These are phyloP conservation scores for Vaccinium corymbosum DNA, from an alignment of 148 eudicot species.

Conservation along the genomic window DNA sequence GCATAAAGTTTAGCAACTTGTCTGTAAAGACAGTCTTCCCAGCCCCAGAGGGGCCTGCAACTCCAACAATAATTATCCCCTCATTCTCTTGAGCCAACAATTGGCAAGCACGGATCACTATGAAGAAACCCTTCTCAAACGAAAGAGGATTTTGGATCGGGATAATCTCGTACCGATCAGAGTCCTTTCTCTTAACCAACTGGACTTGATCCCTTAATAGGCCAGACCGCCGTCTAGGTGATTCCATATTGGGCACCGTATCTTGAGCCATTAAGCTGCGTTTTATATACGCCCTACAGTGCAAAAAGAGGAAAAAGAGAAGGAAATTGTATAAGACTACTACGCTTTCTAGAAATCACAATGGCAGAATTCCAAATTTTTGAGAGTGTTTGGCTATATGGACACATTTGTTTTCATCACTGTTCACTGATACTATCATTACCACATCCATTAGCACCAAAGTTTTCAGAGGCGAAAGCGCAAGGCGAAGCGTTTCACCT, in stretches of 20 bases:
- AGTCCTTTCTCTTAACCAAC: conserved; percentile 58
- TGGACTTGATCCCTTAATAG: conserved; percentile 81
- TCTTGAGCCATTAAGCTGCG: conserved; percentile 43
- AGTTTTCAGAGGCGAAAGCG: not conserved
- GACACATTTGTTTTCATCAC: not conserved
- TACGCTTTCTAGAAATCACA: not conserved
- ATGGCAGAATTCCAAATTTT: not conserved
- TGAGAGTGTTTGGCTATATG: not conserved
- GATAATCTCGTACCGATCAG: conserved; percentile 62
- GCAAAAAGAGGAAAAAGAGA: not conserved
- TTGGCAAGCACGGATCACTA: conserved; percentile 79
- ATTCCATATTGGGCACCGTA: conserved; percentile 36
- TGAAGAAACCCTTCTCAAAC: conserved; percentile 84
- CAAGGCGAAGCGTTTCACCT: no score
- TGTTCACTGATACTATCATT: not conserved
- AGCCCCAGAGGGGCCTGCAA: conserved; percentile 91
- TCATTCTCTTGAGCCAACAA: conserved; percentile 73
- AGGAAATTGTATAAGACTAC: not conserved
- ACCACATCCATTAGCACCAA: not conserved
- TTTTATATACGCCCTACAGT: not conserved
- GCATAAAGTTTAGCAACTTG: conserved; percentile 70
- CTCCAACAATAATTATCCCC: conserved; percentile 75
- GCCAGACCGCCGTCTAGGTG: conserved; percentile 70
- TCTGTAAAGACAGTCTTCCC: conserved; percentile 84
- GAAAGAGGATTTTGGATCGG: conserved; percentile 63